Evolutionary conservation across 83 land plant species (phyloP).

Genomic region (Picea abies): DNA sequence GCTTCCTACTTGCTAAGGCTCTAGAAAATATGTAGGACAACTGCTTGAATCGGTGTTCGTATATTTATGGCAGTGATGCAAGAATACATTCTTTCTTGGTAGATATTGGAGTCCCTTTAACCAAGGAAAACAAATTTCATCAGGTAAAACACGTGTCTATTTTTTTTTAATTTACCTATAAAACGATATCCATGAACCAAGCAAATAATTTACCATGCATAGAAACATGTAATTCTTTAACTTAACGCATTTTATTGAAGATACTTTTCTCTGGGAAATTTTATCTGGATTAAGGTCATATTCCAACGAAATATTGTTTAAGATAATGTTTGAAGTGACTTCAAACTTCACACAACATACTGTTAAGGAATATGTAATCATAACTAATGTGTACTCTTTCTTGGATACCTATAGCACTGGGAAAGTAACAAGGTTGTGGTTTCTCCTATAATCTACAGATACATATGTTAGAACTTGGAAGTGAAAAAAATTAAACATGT

Average conservation of each 20-base stretch:
- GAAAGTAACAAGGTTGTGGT: neutral
- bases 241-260: too few relatives aligned
- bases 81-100: slow-evolving; percentile 60
- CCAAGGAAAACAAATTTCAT: slow-evolving; percentile 63
- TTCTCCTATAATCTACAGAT: neutral
- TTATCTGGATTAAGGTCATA: too few relatives aligned
- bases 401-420: neutral
- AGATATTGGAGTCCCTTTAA: slow-evolving; percentile 76
- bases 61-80: slow-evolving; percentile 58
- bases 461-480: neutral
- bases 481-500: neutral
- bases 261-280: too few relatives aligned
- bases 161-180: too few relatives aligned
- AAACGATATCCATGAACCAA: too few relatives aligned
- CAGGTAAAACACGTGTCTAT: slow-evolving; percentile 40
- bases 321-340: too few relatives aligned
- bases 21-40: slow-evolving; percentile 47
- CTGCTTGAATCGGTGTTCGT: slow-evolving; percentile 61
- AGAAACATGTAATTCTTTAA: too few relatives aligned
- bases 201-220: too few relatives aligned
- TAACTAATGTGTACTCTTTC: too few relatives aligned
- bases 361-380: too few relatives aligned
- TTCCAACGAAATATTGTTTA: too few relatives aligned
- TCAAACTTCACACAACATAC: too few relatives aligned
- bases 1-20: slow-evolving; percentile 70